Percentiles rank a stretch among this genome's conserved stretches.
These are phyloP conservation scores for Blastocystis sp. DNA, from an alignment of 352 stramenopile genomes.

Conservation along the genomic window DNA sequence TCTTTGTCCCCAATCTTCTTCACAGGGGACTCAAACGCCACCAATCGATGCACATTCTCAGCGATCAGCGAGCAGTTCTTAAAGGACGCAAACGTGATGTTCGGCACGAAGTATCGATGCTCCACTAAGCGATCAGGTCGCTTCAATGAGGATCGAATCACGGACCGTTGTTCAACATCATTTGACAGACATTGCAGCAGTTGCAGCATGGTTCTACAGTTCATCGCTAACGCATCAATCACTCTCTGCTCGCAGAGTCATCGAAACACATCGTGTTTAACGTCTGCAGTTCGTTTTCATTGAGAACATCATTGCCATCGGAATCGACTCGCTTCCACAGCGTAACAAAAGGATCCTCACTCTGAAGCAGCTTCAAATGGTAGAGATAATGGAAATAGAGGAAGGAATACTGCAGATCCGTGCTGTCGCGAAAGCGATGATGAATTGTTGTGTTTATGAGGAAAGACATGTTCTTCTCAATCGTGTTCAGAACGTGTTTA, in stretches of 20 bases:
- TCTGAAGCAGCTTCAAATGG: slow-evolving; percentile 73
- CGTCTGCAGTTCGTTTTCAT: slow-evolving; percentile 81
- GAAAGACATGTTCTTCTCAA: slow-evolving; percentile 71
- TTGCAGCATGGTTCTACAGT: neutral
- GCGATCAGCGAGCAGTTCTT: neutral
- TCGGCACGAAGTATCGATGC: neutral
- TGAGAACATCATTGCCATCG: slow-evolving; percentile 79
- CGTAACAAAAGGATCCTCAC: slow-evolving; percentile 69
- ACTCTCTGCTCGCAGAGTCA: neutral
- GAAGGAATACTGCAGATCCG: slow-evolving; percentile 91
- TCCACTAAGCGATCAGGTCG: neutral
- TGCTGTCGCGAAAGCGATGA: slow-evolving; percentile 80
- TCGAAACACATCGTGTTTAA: slow-evolving; percentile 73
- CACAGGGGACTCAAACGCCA: neutral
- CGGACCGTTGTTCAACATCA: neutral
- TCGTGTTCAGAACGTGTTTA: slow-evolving; percentile 76
- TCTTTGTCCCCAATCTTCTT: slow-evolving; percentile 68
- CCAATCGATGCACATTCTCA: neutral
- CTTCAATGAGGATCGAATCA: neutral
- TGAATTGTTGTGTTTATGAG: slow-evolving; percentile 76
- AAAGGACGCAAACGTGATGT: neutral
- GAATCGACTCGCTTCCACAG: slow-evolving; percentile 81
- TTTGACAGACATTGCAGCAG: neutral
- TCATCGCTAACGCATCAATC: neutral
- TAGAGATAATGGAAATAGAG: slow-evolving; percentile 88